Evolutionary conservation across 257 asterid species (phyloP).

Genomic region (Solanum rostratum): DNA sequence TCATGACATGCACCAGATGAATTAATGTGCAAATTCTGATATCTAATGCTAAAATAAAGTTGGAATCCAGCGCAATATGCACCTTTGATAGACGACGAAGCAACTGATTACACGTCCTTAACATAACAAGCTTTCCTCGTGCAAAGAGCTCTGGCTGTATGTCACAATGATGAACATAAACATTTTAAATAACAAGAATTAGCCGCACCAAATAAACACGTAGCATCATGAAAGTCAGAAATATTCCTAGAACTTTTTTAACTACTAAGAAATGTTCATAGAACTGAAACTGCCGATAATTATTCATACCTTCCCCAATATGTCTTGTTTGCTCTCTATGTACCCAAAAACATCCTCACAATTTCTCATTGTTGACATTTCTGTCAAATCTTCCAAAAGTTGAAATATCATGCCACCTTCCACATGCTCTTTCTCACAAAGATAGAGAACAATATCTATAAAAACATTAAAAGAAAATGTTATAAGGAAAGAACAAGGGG

Average conservation of each 20-base stretch:
- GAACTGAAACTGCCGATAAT: not conserved
- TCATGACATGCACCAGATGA: not conserved
- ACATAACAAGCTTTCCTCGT: conserved; percentile 99
- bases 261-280: not conserved
- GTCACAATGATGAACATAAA: conserved; percentile 5
- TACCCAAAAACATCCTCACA: conserved; percentile 90
- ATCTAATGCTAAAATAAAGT: not conserved
- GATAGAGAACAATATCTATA: conserved; percentile 81
- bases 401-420: conserved; percentile 99
- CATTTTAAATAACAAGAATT: not conserved
- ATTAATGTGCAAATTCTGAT: not conserved
- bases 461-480: conserved; percentile 7
- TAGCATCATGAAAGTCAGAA: not conserved
- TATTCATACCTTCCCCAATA: conserved; percentile 71
- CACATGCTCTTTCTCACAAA: conserved; percentile 92
- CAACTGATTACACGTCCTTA: conserved; percentile 95
- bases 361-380: conserved; percentile 97
- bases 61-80: conserved; percentile 1
- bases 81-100: conserved; percentile 99
- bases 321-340: conserved; percentile 92
- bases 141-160: conserved; percentile 94
- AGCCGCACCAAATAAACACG: not conserved
- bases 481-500: conserved; percentile 7
- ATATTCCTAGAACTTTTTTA: not conserved
- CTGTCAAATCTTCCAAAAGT: conserved; percentile 96